These are phyloP conservation scores for Dimargaris xerosporica DNA, from an alignment of 192 early-diverging fungal species.

Conservation along the genomic window DNA sequence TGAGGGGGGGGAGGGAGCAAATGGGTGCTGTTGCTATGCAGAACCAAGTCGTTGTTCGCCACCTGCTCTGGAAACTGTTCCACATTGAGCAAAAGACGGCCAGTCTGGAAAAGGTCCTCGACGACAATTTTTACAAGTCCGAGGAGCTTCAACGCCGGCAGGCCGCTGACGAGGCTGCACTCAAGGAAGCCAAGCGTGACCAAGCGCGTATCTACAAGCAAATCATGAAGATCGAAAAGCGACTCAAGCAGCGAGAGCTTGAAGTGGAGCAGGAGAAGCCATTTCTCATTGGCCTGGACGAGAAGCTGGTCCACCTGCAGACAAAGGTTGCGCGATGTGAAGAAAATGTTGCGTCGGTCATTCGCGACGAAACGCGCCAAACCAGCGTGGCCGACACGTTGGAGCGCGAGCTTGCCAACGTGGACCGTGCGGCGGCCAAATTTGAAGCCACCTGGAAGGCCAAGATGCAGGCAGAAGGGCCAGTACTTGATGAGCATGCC, in stretches of 20 bases:
- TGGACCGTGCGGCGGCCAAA: conserved; percentile 31
- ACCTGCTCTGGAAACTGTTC: conserved; percentile 83
- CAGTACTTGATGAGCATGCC: conserved; percentile 21
- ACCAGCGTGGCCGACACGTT: conserved; percentile 28
- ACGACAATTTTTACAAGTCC: conserved; percentile 30
- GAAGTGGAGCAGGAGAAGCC: conserved; percentile 49
- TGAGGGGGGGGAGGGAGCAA: no score
- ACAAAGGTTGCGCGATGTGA: conserved; percentile 48
- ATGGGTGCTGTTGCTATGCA: no score
- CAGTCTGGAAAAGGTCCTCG: conserved; percentile 39
- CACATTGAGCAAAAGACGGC: conserved; percentile 61
- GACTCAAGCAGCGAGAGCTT: conserved; percentile 52
- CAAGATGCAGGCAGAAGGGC: conserved; percentile 18
- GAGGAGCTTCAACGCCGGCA: conserved; percentile 27
- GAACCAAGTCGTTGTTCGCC: conserved; percentile 44
- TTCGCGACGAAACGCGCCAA: conserved; percentile 38
- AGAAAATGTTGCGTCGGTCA: conserved; percentile 35
- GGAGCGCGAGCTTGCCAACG: conserved; percentile 32
- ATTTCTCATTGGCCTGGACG: conserved; percentile 32
- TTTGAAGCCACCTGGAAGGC: conserved; percentile 32
- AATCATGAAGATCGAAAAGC: conserved; percentile 50
- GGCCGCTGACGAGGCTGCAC: conserved; percentile 31
- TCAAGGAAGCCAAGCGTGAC: conserved; percentile 52
- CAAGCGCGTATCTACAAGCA: conserved; percentile 61
- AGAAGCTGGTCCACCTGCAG: conserved; percentile 53